phyloP scores from a whole-genome alignment of 2,329 filamentous ascomycete genomes.

The Neocatenulostroma microsporum region DNA sequence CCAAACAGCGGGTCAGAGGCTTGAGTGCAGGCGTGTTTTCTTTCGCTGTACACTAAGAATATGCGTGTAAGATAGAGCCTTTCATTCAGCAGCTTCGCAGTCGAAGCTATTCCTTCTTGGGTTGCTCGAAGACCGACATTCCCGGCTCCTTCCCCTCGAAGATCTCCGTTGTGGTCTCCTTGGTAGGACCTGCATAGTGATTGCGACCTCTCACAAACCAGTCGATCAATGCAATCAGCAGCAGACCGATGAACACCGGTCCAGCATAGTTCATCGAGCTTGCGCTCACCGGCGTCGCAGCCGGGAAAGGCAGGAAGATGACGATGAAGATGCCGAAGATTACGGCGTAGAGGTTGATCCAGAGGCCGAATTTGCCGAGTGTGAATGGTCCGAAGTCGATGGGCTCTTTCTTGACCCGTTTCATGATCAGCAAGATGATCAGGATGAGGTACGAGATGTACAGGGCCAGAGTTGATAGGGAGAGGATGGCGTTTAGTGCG shows the following conservation, averaged over 20 bases:
- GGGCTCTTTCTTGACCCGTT: constrained; percentile 2
- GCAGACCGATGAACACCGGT: constrained; percentile 8
- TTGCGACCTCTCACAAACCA: constrained; percentile 10
- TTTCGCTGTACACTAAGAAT: no score
- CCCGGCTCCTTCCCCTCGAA: no score
- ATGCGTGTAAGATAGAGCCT: no score
- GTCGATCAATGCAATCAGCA: constrained; percentile 11
- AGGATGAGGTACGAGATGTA: constrained; percentile 29
- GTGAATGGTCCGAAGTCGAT: constrained; percentile 6
- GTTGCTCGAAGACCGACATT: no score
- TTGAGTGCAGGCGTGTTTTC: no score
- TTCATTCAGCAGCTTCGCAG: no score
- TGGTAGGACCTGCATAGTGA: constrained; percentile 3
- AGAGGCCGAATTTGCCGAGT: constrained; percentile 10
- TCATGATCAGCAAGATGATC: constrained; percentile 24
- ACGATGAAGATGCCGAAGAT: constrained; percentile 33
- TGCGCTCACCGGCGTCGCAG: constrained; percentile 8
- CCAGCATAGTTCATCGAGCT: constrained; percentile 14
- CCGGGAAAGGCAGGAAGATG: constrained; percentile 21
- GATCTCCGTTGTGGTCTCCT: no score
- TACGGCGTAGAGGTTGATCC: constrained; percentile 17
- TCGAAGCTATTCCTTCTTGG: no score
- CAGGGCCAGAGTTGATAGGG: constrained; percentile 26
- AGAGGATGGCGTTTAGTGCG: constrained; percentile 9
- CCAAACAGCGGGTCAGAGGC: no score